phyloP scores from a whole-genome alignment of 2,329 filamentous ascomycete genomes.

The Aspergillus sojae region DNA sequence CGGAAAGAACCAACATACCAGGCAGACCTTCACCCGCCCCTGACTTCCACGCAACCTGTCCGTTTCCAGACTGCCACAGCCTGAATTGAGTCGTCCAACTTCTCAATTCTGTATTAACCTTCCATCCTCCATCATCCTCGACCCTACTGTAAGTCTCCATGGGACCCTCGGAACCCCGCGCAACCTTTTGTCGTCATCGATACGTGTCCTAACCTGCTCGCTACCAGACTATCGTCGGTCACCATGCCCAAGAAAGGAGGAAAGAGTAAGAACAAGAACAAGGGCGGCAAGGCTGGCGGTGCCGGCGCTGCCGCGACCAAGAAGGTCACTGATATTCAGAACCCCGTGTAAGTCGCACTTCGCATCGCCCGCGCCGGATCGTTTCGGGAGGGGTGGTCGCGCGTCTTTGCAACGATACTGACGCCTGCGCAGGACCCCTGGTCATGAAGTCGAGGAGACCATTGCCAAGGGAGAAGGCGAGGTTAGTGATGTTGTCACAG shows the following conservation, averaged over 20 bases:
- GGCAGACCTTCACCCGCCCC: constrained; percentile 15
- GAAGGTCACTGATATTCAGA: constrained; percentile 32
- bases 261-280: constrained; percentile 33
- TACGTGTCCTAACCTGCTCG: constrained; percentile 12
- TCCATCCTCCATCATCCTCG: neutral
- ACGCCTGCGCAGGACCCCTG: constrained; percentile 21
- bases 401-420: neutral
- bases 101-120: neutral
- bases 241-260: constrained; percentile 41
- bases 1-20: constrained; percentile 25
- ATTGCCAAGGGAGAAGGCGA: constrained; percentile 23
- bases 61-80: constrained; percentile 5
- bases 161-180: constrained; percentile 5
- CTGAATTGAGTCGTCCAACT: neutral
- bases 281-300: constrained; percentile 27
- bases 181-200: constrained; percentile 13
- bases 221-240: constrained; percentile 9
- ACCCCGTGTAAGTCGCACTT: constrained; percentile 35
- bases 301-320: constrained; percentile 24
- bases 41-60: constrained; percentile 14
- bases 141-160: constrained; percentile 17
- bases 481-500: constrained; percentile 20
- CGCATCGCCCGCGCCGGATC: neutral
- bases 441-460: constrained; percentile 27
- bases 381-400: neutral